These are phyloP conservation scores for Plasmodium billcollinsi DNA, from an alignment of 169 alveolate genomes.

Conservation along the genomic window DNA sequence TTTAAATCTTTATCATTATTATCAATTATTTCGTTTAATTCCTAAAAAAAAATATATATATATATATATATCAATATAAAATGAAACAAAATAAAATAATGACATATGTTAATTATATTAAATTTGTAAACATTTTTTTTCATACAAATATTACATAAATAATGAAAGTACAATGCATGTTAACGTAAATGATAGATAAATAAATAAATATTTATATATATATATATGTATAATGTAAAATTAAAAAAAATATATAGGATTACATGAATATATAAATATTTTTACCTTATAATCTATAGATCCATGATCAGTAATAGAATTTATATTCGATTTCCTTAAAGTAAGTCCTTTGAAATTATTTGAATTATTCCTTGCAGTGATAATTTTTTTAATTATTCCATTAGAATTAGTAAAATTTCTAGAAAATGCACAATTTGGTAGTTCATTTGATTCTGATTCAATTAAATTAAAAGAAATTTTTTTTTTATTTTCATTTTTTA, in stretches of 20 bases:
- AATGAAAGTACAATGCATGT: too few relatives aligned
- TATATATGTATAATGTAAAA: slow-evolving; percentile 10
- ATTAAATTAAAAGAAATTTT: slow-evolving; percentile 4
- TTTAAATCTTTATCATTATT: slow-evolving; percentile 9
- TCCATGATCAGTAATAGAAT: slow-evolving; percentile 28
- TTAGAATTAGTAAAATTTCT: slow-evolving; percentile 15
- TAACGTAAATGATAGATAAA: not conserved
- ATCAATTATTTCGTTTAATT: slow-evolving; percentile 43
- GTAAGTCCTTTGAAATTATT: slow-evolving; percentile 1
- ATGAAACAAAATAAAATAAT: not conserved
- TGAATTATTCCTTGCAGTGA: slow-evolving; percentile 16
- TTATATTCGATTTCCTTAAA: slow-evolving; percentile 40
- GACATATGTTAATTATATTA: not conserved
- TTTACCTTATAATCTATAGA: slow-evolving; percentile 36
- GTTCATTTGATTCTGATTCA: slow-evolving; percentile 13
- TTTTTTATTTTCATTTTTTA: slow-evolving; percentile 16
- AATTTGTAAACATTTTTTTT: not conserved
- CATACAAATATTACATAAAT: too few relatives aligned
- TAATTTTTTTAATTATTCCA: slow-evolving; percentile 24
- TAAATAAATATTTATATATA: not conserved
- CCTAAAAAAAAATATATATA: slow-evolving; percentile 29
- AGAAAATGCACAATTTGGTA: slow-evolving; percentile 12
- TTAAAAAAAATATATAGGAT: not conserved
- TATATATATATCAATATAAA: too few relatives aligned
- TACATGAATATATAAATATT: not conserved